Conservation (phyloP, 495 filamentous ascomycete species). For the Penicillium riverlandense region DNA sequence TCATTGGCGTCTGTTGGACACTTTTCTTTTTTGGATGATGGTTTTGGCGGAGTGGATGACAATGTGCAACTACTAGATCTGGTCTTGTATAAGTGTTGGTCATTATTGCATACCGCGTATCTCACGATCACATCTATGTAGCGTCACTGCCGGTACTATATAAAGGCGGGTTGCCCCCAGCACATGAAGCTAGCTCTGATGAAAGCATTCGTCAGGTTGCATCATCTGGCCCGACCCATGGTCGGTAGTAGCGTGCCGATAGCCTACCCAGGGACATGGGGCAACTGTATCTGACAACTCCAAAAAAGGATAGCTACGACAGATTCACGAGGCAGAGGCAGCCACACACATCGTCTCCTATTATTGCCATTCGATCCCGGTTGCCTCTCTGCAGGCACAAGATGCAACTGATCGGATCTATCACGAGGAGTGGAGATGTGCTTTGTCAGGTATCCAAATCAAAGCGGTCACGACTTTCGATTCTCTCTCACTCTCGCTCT, state of each 20-base stretch:
- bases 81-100: slow-evolving; percentile 14
- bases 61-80: too few relatives aligned
- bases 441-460: too few relatives aligned
- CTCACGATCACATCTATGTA: slow-evolving; percentile 30
- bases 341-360: neutral
- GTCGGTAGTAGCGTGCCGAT: slow-evolving; percentile 14
- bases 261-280: slow-evolving; percentile 12
- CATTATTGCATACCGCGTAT: slow-evolving; percentile 23
- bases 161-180: slow-evolving; percentile 4
- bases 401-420: too few relatives aligned
- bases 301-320: neutral
- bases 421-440: too few relatives aligned
- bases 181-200: slow-evolving; percentile 12
- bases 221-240: slow-evolving; percentile 25
- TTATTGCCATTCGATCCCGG: neutral
- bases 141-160: slow-evolving; percentile 16
- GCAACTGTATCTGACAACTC: neutral
- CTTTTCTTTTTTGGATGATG: neutral
- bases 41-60: neutral
- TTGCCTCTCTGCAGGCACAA: slow-evolving; percentile 2
- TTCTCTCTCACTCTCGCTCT: too few relatives aligned
- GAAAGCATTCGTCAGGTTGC: slow-evolving; percentile 31
- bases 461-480: too few relatives aligned
- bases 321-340: neutral
- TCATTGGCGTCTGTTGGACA: slow-evolving; percentile 11